A percentile compares a stretch with the other conserved stretches of the same genome.
Conservation (phyloP, 2,329 filamentous ascomycete genomes). For the Neofusicoccum umdonicola region DNA sequence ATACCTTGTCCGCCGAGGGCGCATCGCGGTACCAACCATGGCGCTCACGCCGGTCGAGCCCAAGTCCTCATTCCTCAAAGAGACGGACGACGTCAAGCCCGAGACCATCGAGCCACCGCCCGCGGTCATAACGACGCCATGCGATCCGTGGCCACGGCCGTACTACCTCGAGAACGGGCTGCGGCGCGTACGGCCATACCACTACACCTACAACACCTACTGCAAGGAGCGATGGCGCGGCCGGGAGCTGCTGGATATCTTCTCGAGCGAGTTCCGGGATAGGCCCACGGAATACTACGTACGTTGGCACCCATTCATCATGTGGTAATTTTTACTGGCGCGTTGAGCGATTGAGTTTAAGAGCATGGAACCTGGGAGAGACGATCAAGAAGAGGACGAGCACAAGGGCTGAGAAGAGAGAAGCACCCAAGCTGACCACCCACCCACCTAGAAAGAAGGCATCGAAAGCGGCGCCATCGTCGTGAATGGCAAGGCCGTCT, state of each 20-base stretch:
- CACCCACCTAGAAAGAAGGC: constrained; percentile 51
- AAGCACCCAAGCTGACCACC: neutral
- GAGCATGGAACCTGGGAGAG: neutral
- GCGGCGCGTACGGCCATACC: constrained; percentile 79
- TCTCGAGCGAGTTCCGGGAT: constrained; percentile 88
- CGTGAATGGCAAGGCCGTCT: constrained; percentile 71
- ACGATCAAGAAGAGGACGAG: neutral
- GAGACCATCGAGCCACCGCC: constrained; percentile 46
- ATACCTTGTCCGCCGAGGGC: constrained; percentile 51
- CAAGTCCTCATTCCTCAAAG: constrained; percentile 22
- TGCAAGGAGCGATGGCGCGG: constrained; percentile 94
- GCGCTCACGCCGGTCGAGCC: constrained; percentile 37
- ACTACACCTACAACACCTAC: constrained; percentile 91
- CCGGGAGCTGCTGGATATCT: constrained; percentile 78
- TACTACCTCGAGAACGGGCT: constrained; percentile 84
- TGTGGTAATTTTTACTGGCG: too few species aligned
- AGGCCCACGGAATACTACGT: constrained; percentile 83
- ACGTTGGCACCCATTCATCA: constrained; percentile 20
- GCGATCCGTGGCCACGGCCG: constrained; percentile 62
- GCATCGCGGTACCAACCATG: constrained; percentile 41
- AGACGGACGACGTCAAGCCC: constrained; percentile 15
- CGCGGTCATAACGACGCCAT: constrained; percentile 51
- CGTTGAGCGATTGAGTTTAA: neutral
- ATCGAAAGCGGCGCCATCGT: constrained; percentile 77
- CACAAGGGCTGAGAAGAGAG: neutral